Percentiles rank a stretch among this genome's conserved stretches.
phyloP scores from a whole-genome alignment of 495 filamentous ascomycete species.

The Aspergillus steynii region DNA sequence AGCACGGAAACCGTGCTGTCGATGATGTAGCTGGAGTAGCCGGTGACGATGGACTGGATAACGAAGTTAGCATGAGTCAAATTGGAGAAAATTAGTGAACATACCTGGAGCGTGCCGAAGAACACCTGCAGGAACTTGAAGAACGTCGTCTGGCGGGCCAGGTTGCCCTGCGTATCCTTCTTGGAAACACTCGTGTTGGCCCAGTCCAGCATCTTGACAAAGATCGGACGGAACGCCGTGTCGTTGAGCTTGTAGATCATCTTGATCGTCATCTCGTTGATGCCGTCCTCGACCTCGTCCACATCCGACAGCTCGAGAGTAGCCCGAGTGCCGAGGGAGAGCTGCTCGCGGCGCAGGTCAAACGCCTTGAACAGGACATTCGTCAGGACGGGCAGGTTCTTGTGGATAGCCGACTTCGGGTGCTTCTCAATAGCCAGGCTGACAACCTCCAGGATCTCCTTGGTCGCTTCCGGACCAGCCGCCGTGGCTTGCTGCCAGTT shows the following conservation, averaged over 20 bases:
- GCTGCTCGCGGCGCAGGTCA: conserved; percentile 65
- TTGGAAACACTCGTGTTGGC: conserved; percentile 56
- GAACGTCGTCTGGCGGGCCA: conserved; percentile 63
- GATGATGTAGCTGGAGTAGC: conserved; percentile 82
- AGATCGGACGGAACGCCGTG: conserved; percentile 91
- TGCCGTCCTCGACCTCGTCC: conserved; percentile 60
- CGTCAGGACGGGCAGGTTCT: conserved; percentile 65
- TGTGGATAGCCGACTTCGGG: conserved; percentile 69
- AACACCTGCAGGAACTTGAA: conserved; percentile 79
- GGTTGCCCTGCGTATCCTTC: conserved; percentile 54
- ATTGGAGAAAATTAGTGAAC: conserved; percentile 9
- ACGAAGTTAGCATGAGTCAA: too few relatives aligned
- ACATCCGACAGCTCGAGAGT: conserved; percentile 52
- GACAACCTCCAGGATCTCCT: conserved; percentile 66
- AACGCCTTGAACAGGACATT: conserved; percentile 69
- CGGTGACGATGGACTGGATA: conserved; percentile 78
- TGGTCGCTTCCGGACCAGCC: conserved; percentile 60
- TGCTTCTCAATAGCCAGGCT: conserved; percentile 70
- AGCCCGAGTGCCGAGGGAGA: conserved; percentile 33
- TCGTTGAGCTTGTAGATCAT: conserved; percentile 98
- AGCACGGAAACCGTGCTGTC: conserved; percentile 71
- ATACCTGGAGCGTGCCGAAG: conserved; percentile 76
- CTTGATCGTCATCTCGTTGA: conserved; percentile 71
- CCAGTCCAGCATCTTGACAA: conserved; percentile 81
- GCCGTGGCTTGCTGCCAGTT: conserved; percentile 66